phyloP scores from a whole-genome alignment of 441 rosid species.

The Erodium texanum region DNA sequence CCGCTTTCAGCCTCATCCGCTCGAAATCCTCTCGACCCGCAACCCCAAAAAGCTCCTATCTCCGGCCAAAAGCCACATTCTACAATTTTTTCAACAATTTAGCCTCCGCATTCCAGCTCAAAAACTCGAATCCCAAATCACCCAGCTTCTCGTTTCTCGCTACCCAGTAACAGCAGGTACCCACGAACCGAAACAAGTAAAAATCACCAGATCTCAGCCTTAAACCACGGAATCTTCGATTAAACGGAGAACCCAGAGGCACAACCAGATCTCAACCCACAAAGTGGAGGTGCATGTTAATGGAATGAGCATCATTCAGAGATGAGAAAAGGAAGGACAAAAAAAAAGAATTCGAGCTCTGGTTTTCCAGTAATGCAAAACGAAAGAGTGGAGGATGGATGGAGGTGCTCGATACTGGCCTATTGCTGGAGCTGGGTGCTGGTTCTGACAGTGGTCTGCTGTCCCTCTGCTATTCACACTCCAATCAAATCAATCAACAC shows the following conservation, averaged over 20 bases:
- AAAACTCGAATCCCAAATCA: background rate
- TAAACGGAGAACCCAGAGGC: background rate
- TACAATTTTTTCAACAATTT: background rate
- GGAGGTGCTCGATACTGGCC: too few species aligned
- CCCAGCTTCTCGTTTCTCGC: background rate
- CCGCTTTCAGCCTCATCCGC: background rate
- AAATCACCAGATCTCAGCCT: slow-evolving; percentile 1
- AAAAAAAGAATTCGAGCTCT: too few species aligned
- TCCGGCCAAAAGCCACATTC: background rate
- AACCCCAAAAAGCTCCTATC: background rate
- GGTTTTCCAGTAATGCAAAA: too few species aligned
- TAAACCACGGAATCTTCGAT: background rate
- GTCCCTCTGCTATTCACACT: too few species aligned
- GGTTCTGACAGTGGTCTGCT: too few species aligned
- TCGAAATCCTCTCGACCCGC: too few species aligned
- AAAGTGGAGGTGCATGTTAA: too few species aligned
- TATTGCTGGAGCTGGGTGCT: too few species aligned
- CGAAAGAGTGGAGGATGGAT: too few species aligned
- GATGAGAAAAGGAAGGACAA: too few species aligned
- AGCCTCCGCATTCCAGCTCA: background rate
- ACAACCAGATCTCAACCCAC: background rate
- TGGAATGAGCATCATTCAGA: too few species aligned
- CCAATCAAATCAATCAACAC: too few species aligned
- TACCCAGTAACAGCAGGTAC: background rate
- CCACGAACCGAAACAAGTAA: background rate